phyloP scores from a whole-genome alignment of 768 basidiomycete species.

The Leccinum subtestaceum region DNA sequence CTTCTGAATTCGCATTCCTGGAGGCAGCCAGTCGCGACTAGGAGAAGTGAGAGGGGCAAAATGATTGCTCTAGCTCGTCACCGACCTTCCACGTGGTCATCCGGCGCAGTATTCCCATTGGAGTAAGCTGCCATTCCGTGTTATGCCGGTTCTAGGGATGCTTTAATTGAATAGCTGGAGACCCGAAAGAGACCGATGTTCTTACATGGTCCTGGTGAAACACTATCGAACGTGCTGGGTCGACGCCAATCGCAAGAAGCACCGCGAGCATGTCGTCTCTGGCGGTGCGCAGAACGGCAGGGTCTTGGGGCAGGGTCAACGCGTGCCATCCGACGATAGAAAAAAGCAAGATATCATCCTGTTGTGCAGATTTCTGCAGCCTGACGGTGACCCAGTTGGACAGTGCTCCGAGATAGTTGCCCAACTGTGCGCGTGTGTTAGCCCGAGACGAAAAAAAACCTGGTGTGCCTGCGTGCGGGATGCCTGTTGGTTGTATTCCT shows the following conservation, averaged over 20 bases:
- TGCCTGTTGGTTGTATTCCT: slow-evolving; percentile 92
- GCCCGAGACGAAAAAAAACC: background rate
- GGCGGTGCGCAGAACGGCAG: slow-evolving; percentile 56
- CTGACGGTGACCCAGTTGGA: slow-evolving; percentile 89
- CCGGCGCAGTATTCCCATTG: slow-evolving; percentile 74
- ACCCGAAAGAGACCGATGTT: background rate
- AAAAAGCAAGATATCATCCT: slow-evolving; percentile 69
- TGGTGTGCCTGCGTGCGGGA: slow-evolving; percentile 67
- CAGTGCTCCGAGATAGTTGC: slow-evolving; percentile 90
- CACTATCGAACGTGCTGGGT: slow-evolving; percentile 67
- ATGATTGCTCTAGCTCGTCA: background rate
- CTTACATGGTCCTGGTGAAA: slow-evolving; percentile 89
- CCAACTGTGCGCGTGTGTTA: slow-evolving; percentile 52
- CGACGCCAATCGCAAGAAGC: slow-evolving; percentile 80
- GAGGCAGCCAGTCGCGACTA: slow-evolving; percentile 75
- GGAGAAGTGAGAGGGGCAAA: background rate
- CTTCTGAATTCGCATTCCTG: slow-evolving; percentile 70
- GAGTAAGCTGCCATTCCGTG: slow-evolving; percentile 74
- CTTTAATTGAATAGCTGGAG: background rate
- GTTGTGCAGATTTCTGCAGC: slow-evolving; percentile 59
- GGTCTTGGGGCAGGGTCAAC: slow-evolving; percentile 87
- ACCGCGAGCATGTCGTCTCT: slow-evolving; percentile 78
- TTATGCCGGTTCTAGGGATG: slow-evolving; percentile 70
- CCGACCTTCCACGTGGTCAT: slow-evolving; percentile 98
- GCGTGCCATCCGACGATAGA: slow-evolving; percentile 95